Evolutionary conservation across 2,329 filamentous ascomycete genomes (phyloP), one percentile per base, ranked within the genome.

Genomic region (Penicillium sclerotiorum): DNA sequence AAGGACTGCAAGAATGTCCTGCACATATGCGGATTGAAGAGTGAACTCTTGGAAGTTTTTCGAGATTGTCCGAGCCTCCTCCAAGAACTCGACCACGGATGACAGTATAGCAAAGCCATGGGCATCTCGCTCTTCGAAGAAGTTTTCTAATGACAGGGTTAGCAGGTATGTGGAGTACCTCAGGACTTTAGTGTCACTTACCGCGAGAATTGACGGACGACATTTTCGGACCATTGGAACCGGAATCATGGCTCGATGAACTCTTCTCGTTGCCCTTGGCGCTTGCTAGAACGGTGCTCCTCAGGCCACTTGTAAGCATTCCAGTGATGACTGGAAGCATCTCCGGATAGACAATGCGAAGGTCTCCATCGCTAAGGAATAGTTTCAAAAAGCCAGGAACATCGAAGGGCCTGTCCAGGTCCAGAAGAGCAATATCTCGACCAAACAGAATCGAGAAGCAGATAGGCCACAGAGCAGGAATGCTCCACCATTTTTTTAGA

Each of bases 381-480:
- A 86, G 79, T 38, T 91, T 84, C 4, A 91, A 71, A 1, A 99
- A 78, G 51, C 81, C 87, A 57, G 84, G 86, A 15, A 89, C 80
- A 58, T 93, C 87, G 60, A 96, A 88, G 21, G 85, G 79, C 57
- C 83, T 80, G 44, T 89, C 83, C 59, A 91, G 83, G 62, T 92
- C 82, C 59, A 92, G 81, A 41, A 83, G 83, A 2, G 85, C 85
- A 38, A 95, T 83, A 63, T 96, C 91, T 35, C 85, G 80, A 1
- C 89, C 91, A 64, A 99, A 96, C 2, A 99, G 72, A 18, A 97
- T 88, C 45, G 89, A 86, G 70, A 99, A 89, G 64, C 89, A 91
- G 36, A 94, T 86, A 0, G 87, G 85, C 94, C 94, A 97, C 21
- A 97, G 72, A 0, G 85, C 83, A 2, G 91, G 83, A 13, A 91